phyloP scores from a whole-genome alignment of 2,329 filamentous ascomycete genomes.

The Sphaerulina vaccinii region DNA sequence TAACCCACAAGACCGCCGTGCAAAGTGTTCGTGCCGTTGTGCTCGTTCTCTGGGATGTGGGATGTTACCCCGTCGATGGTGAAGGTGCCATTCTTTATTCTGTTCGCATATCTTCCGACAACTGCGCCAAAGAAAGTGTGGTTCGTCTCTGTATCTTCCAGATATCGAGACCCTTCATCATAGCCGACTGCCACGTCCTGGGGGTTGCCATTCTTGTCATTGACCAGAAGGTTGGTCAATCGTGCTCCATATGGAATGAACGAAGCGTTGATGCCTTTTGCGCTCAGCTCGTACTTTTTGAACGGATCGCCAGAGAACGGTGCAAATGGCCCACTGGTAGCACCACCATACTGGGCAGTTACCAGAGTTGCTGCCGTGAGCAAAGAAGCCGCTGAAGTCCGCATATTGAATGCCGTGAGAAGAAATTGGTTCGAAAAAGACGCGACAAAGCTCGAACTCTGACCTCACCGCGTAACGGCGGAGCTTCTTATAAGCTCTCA shows the following conservation, averaged over 20 bases:
- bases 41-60: conserved; percentile 53
- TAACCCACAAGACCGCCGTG: conserved; percentile 52
- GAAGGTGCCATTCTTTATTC: conserved; percentile 58
- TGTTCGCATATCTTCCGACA: conserved; percentile 56
- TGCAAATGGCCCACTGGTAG: conserved; percentile 21
- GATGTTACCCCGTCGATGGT: conserved; percentile 49
- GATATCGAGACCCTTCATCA: conserved; percentile 43
- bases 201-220: conserved; percentile 37
- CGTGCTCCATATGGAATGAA: conserved; percentile 36
- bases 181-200: conserved; percentile 55
- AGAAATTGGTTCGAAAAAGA: not conserved
- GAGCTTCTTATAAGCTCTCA: conserved; percentile 18
- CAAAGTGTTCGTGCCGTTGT: conserved; percentile 51
- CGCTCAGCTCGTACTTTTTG: conserved; percentile 29
- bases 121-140: conserved; percentile 63
- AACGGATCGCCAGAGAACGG: conserved; percentile 34
- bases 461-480: conserved; percentile 7
- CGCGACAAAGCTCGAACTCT: not conserved
- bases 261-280: conserved; percentile 33
- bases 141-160: conserved; percentile 47
- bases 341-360: conserved; percentile 23
- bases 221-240: conserved; percentile 32
- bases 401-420: not conserved
- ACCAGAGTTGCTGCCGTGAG: conserved; percentile 25
- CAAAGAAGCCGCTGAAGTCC: not conserved